Evolutionary conservation across 768 basidiomycete species (phyloP), one percentile per base, ranked within the genome.

Genomic region (Podaxis mareebaensis): DNA sequence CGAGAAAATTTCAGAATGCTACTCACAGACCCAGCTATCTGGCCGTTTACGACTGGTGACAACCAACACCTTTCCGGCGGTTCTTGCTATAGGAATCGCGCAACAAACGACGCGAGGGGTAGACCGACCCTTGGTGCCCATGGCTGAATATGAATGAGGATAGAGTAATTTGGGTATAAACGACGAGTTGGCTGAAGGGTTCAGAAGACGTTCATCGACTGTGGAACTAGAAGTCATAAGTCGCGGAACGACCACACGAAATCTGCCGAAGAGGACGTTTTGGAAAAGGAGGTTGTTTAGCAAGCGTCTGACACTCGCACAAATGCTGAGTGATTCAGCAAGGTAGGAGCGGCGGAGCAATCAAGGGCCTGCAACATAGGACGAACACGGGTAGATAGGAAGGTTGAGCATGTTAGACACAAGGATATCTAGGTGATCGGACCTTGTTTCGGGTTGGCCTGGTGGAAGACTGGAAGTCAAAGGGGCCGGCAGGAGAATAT

Each of bases 21-120:
- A 94, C 93, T 92, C 78, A 95, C 93, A 91, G 71, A 95, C 91
- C 93, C 93, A 95, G 62, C 81, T 73, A 70, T 92, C 83, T 73
- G 87, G 85, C 63, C 90, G 83, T 73, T 93, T 95, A 64, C 93
- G 85, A 74, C 91, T 92, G 24, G 93, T 93, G 68, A 95, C 83
- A 66, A 95, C 84, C 65, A 95, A 85, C 61, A 95, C 84, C 74
- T 93, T 91, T 74, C 86, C 86, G 5, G 87, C 85, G 28, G 87
- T 77, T 66, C 87, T 83, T 52, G 86, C 79, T 68, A 95, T 92
- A 60, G 93, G 93, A 62, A 95, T 95, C 56, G 93, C 93, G 73
- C 93, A 94, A 77, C 93, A 95, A 68, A 95, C 93, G 75, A 95
- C 83, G 73, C 93, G 90, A 60, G 93, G 93, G 55, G 85, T 84